These are phyloP conservation scores for Wallacemonas sp. DNA, from an alignment of 208 protist genomes.

Conservation along the genomic window DNA sequence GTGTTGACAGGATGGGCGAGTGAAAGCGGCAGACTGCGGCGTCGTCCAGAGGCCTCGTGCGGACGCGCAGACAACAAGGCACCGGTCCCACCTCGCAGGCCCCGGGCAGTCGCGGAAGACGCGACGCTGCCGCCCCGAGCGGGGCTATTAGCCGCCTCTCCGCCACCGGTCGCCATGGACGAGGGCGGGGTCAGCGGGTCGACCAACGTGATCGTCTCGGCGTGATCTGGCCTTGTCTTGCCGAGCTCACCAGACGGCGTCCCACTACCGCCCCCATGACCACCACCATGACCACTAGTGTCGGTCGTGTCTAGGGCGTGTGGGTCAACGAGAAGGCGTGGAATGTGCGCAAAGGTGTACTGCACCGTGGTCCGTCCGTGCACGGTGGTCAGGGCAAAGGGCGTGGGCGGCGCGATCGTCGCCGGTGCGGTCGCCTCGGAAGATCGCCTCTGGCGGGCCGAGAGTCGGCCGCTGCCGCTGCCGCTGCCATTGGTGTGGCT, in stretches of 20 bases:
- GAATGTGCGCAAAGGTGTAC: slow-evolving; percentile 3
- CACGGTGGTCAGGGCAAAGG: neutral
- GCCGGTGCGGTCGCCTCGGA: neutral
- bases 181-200: neutral
- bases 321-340: slow-evolving; percentile 5
- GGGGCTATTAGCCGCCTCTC: neutral
- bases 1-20: neutral
- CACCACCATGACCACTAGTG: neutral
- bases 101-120: neutral
- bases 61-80: neutral
- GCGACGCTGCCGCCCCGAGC: too few species aligned
- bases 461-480: neutral
- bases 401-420: neutral
- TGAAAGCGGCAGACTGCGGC: slow-evolving; percentile 3
- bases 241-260: neutral
- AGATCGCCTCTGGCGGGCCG: neutral
- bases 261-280: neutral
- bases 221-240: neutral
- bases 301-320: neutral
- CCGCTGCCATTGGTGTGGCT: too few species aligned
- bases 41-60: neutral
- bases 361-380: neutral
- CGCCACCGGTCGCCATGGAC: neutral
- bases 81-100: neutral
- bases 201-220: neutral